Conservation (phyloP, 2,329 filamentous ascomycete species). For the Aureobasidium sp. region DNA sequence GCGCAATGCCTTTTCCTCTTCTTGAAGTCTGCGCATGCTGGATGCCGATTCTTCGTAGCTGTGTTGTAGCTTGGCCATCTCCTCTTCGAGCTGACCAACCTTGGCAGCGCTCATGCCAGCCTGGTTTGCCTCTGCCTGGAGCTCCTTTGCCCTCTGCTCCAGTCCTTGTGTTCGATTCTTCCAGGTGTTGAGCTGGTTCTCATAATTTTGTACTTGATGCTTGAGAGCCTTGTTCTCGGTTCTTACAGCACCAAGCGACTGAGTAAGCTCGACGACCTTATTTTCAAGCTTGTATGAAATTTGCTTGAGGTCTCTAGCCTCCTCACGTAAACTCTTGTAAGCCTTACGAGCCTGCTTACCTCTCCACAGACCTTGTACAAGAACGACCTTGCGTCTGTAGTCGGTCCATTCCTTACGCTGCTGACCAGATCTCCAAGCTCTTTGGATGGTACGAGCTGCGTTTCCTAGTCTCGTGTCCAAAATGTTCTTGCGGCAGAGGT, state of each 20-base stretch:
- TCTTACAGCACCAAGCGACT: constrained; percentile 86
- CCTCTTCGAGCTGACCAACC: constrained; percentile 84
- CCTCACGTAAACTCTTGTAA: constrained; percentile 89
- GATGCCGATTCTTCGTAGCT: constrained; percentile 84
- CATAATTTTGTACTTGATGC: constrained; percentile 89
- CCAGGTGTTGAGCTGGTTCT: constrained; percentile 93
- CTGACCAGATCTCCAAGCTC: constrained; percentile 75
- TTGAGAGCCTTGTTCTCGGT: constrained; percentile 85
- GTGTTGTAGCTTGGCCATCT: constrained; percentile 84
- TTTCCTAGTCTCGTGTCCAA: constrained; percentile 91
- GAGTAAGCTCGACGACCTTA: constrained; percentile 97
- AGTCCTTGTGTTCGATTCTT: constrained; percentile 85
- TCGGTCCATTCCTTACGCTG: constrained; percentile 76
- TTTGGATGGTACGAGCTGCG: constrained; percentile 82
- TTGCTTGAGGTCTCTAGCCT: constrained; percentile 96
- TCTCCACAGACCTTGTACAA: constrained; percentile 90
- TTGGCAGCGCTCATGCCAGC: constrained; percentile 91
- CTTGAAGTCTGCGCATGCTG: constrained; percentile 89
- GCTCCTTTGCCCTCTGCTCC: constrained; percentile 82
- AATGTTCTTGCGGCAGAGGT: constrained; percentile 80
- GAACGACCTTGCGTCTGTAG: constrained; percentile 80
- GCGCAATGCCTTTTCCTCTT: constrained; percentile 80
- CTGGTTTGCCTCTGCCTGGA: constrained; percentile 95
- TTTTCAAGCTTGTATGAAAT: constrained; percentile 99
- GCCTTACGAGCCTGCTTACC: constrained; percentile 70